Evolutionary conservation across 352 stramenopile species (phyloP).

Genomic region (Phytopythium kandeliae): DNA sequence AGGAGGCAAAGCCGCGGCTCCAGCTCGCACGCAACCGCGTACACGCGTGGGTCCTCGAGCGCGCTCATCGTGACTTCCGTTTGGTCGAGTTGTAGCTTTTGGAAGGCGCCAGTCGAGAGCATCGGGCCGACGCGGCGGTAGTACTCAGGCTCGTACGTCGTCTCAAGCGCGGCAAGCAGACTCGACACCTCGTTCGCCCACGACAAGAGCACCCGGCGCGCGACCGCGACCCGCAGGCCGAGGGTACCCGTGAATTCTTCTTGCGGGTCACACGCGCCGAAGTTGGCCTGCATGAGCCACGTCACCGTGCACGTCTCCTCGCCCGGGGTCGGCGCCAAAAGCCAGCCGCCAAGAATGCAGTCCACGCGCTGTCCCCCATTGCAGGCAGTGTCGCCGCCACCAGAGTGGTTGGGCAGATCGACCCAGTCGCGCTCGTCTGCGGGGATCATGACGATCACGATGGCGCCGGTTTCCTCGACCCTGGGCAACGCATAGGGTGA

Average conservation of each 20-base stretch:
- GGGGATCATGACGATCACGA: slow-evolving; percentile 63
- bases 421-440: slow-evolving; percentile 33
- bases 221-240: slow-evolving; percentile 20
- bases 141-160: slow-evolving; percentile 39
- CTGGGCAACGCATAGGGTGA: slow-evolving; percentile 14
- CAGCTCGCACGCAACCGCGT: slow-evolving; percentile 36
- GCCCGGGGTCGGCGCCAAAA: slow-evolving; percentile 50
- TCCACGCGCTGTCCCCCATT: slow-evolving; percentile 28
- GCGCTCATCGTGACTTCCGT: slow-evolving; percentile 18
- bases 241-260: slow-evolving; percentile 52
- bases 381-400: neutral
- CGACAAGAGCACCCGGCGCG: slow-evolving; percentile 29
- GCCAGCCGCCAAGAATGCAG: slow-evolving; percentile 61
- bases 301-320: slow-evolving; percentile 64
- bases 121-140: slow-evolving; percentile 52
- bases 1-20: slow-evolving; percentile 46
- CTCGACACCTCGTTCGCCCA: slow-evolving; percentile 56
- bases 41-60: slow-evolving; percentile 37
- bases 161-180: slow-evolving; percentile 34
- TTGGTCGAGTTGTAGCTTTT: slow-evolving; percentile 36
- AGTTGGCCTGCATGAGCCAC: slow-evolving; percentile 80
- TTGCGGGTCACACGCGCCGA: slow-evolving; percentile 44
- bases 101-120: slow-evolving; percentile 25
- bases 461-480: slow-evolving; percentile 58
- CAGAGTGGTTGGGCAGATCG: neutral